phyloP scores from a whole-genome alignment of 192 early-diverging fungal species.

The Rhizophagus sp. region DNA sequence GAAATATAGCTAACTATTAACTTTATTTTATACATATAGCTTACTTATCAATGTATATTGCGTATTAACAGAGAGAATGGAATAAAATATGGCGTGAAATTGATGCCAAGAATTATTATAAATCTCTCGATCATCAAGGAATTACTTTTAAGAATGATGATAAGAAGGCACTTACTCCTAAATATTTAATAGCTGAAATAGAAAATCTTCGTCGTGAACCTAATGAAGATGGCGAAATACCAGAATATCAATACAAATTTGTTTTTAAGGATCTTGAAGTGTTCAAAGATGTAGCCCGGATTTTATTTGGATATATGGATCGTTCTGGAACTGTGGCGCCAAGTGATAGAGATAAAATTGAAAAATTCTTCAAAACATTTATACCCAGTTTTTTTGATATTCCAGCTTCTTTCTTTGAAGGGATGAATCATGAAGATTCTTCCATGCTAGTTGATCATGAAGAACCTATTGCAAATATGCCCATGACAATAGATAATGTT shows the following conservation, averaged over 20 bases:
- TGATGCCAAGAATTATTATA: conserved; percentile 92
- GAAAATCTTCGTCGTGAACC: conserved; percentile 79
- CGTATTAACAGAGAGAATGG: conserved; percentile 76
- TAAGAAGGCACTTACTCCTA: conserved; percentile 75
- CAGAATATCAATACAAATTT: conserved; percentile 81
- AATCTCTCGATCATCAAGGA: conserved; percentile 93
- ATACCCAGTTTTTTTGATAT: conserved; percentile 68
- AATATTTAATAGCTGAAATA: conserved; percentile 82
- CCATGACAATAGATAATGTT: conserved; percentile 27
- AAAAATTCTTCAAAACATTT: conserved; percentile 74
- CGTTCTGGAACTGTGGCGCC: conserved; percentile 48
- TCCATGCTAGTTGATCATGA: conserved; percentile 52
- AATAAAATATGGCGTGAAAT: conserved; percentile 97
- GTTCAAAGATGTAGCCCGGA: conserved; percentile 75
- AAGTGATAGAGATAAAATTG: conserved; percentile 73
- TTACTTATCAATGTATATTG: neutral
- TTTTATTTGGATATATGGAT: conserved; percentile 78
- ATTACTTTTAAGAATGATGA: conserved; percentile 87
- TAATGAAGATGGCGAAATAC: conserved; percentile 32
- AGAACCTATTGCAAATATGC: conserved; percentile 40
- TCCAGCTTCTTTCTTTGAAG: conserved; percentile 37
- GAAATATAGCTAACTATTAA: neutral
- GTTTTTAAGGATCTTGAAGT: conserved; percentile 70
- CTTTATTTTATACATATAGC: neutral
- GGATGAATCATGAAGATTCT: conserved; percentile 52